A percentile compares a stretch with the other conserved stretches of the same genome.
phyloP scores from a whole-genome alignment of 2,329 filamentous ascomycete genomes.

The Shiraia sp. region DNA sequence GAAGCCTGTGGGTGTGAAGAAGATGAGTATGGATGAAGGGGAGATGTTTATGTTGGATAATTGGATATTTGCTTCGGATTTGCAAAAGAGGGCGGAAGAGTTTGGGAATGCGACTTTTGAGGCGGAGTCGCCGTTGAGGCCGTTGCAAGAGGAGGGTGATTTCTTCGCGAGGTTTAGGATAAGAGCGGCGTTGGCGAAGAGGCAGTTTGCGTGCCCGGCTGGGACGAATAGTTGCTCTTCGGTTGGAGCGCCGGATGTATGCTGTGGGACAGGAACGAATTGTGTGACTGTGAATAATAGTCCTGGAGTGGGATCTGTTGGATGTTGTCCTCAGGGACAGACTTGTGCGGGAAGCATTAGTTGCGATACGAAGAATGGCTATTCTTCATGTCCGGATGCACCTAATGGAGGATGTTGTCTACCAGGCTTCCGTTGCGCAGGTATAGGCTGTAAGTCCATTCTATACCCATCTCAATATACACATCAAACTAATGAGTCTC shows the following conservation, averaged over 20 bases:
- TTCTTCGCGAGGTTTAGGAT: conserved; percentile 43
- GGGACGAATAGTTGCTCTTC: conserved; percentile 67
- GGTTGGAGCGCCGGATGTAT: conserved; percentile 71
- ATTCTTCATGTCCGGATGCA: conserved; percentile 66
- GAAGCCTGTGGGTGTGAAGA: conserved; percentile 67
- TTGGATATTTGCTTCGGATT: conserved; percentile 52
- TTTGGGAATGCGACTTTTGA: conserved; percentile 26
- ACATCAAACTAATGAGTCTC: conserved; percentile 4
- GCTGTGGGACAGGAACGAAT: conserved; percentile 67
- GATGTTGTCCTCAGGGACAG: conserved; percentile 71
- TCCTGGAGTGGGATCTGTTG: conserved; percentile 69
- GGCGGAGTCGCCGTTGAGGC: conserved; percentile 31
- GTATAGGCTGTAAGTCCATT: conserved; percentile 66
- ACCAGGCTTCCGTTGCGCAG: conserved; percentile 69
- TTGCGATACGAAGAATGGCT: conserved; percentile 61
- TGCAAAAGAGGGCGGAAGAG: conserved; percentile 11
- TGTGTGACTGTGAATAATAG: conserved; percentile 57
- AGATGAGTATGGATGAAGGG: conserved; percentile 70
- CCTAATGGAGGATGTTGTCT: conserved; percentile 78
- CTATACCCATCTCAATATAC: too few species aligned
- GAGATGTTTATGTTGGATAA: conserved; percentile 77
- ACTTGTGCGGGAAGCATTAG: conserved; percentile 67
- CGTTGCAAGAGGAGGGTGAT: conserved; percentile 28
- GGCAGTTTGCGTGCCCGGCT: conserved; percentile 67
- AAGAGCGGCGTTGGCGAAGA: conserved; percentile 50